These are phyloP conservation scores for Corylus avellana DNA, from an alignment of 306 rosid genomes.

Conservation along the genomic window DNA sequence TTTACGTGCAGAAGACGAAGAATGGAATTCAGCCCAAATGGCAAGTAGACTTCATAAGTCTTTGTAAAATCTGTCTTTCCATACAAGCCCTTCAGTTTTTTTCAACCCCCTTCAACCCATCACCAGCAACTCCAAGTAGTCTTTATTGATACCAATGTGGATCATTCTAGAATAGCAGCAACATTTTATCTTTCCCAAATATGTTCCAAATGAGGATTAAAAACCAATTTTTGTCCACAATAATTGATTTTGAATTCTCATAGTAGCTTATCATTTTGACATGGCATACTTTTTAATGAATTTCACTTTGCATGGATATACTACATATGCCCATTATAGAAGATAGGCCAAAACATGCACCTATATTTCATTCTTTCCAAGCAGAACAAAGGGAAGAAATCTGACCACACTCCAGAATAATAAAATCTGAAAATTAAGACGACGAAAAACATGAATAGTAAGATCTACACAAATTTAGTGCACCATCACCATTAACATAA, in stretches of 20 bases:
- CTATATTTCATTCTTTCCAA: too few species aligned
- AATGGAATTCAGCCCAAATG: background rate
- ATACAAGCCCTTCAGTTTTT: background rate
- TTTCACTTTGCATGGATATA: too few species aligned
- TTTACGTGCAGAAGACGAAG: background rate
- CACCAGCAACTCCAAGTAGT: background rate
- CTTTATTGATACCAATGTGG: background rate
- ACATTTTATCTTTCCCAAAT: background rate
- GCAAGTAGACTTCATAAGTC: background rate
- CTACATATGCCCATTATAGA: too few species aligned
- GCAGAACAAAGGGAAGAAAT: too few species aligned
- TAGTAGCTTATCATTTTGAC: background rate
- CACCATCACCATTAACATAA: background rate
- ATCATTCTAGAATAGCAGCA: background rate
- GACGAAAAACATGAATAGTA: too few species aligned
- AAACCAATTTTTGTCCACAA: background rate
- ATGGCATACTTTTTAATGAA: background rate
- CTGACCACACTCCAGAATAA: too few species aligned
- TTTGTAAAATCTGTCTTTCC: background rate
- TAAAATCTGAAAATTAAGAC: background rate
- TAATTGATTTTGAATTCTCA: background rate
- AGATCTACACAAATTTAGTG: background rate
- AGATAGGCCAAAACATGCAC: too few species aligned
- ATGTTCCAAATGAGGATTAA: too few species aligned
- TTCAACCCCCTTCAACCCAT: background rate